Evolutionary conservation across 208 protist genomes (phyloP).

Genomic region (Wallacemonas sp.): DNA sequence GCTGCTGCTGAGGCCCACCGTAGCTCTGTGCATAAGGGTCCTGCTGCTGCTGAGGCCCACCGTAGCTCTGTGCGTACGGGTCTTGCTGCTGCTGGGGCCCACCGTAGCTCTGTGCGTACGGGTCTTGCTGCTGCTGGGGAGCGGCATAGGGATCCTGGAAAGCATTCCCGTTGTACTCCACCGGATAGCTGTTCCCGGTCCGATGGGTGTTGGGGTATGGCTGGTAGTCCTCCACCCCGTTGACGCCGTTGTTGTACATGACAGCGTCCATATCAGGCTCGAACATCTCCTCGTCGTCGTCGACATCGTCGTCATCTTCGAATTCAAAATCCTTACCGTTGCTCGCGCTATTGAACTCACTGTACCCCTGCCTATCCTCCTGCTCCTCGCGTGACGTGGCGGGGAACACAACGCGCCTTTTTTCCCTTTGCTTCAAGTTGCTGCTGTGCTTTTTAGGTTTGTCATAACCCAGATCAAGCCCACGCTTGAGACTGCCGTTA

Average conservation of each 20-base stretch:
- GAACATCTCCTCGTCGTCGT: background rate
- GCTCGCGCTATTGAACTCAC: background rate
- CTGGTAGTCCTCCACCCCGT: background rate
- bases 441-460: background rate
- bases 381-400: background rate
- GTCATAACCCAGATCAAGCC: constrained; percentile 3
- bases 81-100: background rate
- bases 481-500: background rate
- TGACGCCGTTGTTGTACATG: background rate
- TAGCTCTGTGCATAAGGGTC: background rate
- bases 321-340: background rate
- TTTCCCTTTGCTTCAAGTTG: background rate
- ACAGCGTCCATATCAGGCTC: background rate
- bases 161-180: background rate
- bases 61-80: background rate
- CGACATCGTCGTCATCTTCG: background rate
- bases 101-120: background rate
- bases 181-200: background rate
- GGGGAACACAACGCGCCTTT: background rate
- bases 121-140: background rate
- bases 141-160: background rate
- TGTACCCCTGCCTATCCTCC: background rate
- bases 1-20: background rate
- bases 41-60: background rate
- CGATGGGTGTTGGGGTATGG: too few species aligned